These are phyloP conservation scores for Exserohilum rostratum DNA, from an alignment of 2,329 filamentous ascomycete genomes.

Conservation along the genomic window DNA sequence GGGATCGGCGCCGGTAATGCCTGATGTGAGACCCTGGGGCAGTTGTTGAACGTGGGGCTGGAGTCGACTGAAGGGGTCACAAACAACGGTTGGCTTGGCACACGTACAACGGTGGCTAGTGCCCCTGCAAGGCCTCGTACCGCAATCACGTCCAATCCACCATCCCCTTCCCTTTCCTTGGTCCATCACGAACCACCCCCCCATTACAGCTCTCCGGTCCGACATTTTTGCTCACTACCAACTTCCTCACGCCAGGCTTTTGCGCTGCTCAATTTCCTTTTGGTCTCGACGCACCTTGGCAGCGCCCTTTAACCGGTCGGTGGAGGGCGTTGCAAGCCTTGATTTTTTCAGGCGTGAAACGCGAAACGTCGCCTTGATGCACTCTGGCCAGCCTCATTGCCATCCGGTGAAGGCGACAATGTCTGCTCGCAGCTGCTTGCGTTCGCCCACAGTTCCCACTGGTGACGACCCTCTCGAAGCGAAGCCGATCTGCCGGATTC, in stretches of 20 bases:
- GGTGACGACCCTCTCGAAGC: neutral
- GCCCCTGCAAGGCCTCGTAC: neutral
- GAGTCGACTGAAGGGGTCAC: neutral
- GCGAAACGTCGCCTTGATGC: constrained; percentile 4
- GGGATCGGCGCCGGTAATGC: neutral
- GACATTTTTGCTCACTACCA: too few relatives aligned
- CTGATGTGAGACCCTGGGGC: neutral
- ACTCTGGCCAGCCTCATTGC: constrained; percentile 5
- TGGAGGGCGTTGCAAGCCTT: neutral
- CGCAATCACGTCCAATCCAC: neutral
- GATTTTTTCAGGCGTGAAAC: constrained; percentile 9
- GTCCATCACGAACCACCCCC: neutral
- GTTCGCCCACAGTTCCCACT: constrained; percentile 12
- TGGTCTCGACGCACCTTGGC: neutral
- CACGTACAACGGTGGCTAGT: neutral
- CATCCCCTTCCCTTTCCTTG: neutral
- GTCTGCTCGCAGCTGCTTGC: constrained; percentile 5
- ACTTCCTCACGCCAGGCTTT: neutral
- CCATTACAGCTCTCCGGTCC: too few relatives aligned
- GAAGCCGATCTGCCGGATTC: constrained; percentile 6
- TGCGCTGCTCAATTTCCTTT: neutral
- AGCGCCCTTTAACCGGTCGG: neutral
- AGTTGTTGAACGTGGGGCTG: neutral
- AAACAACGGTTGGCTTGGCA: constrained; percentile 2
- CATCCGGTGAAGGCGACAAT: constrained; percentile 3